Conservation (phyloP, 345 rosid genomes). For the Eutrema yunnanense region DNA sequence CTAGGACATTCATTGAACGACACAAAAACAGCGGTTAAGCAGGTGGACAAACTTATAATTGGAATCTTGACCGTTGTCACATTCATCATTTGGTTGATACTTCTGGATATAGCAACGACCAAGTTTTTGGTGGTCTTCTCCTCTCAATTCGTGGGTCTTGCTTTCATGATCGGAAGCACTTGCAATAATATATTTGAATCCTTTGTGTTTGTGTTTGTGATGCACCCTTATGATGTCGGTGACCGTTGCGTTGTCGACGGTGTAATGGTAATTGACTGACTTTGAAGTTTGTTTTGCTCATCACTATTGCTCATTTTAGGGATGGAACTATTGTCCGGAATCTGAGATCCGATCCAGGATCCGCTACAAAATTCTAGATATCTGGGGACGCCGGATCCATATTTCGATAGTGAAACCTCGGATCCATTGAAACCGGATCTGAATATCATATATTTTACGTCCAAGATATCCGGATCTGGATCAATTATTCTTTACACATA, state of each 20-base stretch:
- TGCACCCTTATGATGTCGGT: constrained; percentile 95
- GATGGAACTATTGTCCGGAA: too few species aligned
- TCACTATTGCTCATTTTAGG: background rate
- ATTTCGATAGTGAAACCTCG: too few species aligned
- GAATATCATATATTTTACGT: too few species aligned
- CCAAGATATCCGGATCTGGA: too few species aligned
- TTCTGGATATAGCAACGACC: constrained; percentile 59
- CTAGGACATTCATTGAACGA: constrained; percentile 69
- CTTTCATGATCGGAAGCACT: constrained; percentile 66
- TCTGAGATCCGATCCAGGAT: too few species aligned
- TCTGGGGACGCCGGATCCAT: too few species aligned
- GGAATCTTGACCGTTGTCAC: constrained; percentile 42
- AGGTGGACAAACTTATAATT: constrained; percentile 52
- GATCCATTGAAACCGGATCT: too few species aligned
- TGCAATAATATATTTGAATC: constrained; percentile 80
- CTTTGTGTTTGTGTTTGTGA: constrained; percentile 67
- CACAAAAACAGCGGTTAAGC: constrained; percentile 80
- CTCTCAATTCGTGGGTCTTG: constrained; percentile 57
- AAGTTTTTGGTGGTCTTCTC: constrained; percentile 56
- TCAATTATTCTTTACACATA: too few species aligned
- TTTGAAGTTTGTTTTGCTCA: background rate
- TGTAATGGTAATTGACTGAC: constrained; percentile 36
- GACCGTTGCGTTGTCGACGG: constrained; percentile 86
- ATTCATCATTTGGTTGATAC: constrained; percentile 56
- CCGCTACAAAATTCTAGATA: too few species aligned